Percentiles rank a stretch among this genome's conserved stretches.
phyloP scores from a whole-genome alignment of 129 eudicot genomes.

The Chrysanthemum lavandulifolium region DNA sequence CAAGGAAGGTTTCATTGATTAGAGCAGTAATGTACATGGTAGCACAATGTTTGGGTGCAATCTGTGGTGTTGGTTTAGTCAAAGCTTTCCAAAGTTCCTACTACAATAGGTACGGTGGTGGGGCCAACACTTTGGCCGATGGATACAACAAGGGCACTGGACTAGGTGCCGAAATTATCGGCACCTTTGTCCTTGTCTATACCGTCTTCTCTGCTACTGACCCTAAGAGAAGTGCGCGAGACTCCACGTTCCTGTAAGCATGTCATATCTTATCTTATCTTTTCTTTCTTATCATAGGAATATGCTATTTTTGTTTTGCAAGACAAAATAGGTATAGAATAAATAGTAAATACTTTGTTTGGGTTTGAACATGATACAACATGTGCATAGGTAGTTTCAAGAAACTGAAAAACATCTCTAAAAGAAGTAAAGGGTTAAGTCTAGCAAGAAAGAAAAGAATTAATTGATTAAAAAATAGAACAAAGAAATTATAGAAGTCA shows the following conservation, averaged over 20 bases:
- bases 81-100: conserved; percentile 74
- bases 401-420: no score
- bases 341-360: no score
- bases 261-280: background rate
- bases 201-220: conserved; percentile 92
- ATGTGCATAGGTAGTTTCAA: no score
- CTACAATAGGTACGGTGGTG: conserved; percentile 77
- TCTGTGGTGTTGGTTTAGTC: conserved; percentile 88
- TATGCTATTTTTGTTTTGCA: background rate
- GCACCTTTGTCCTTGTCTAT: conserved; percentile 87
- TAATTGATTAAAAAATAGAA: background rate
- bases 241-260: conserved; percentile 94
- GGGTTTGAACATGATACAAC: background rate
- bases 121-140: conserved; percentile 57
- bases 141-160: conserved; percentile 88
- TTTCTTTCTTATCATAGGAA: background rate
- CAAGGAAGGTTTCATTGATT: conserved; percentile 74
- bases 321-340: background rate
- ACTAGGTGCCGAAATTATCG: conserved; percentile 84
- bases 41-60: conserved; percentile 86
- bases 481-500: background rate
- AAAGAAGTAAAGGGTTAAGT: no score
- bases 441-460: no score
- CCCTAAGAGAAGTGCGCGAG: conserved; percentile 88
- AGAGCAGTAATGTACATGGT: conserved; percentile 79